Conservation (phyloP, 2,329 filamentous ascomycete genomes). For the Hypomyces perniciosus region DNA sequence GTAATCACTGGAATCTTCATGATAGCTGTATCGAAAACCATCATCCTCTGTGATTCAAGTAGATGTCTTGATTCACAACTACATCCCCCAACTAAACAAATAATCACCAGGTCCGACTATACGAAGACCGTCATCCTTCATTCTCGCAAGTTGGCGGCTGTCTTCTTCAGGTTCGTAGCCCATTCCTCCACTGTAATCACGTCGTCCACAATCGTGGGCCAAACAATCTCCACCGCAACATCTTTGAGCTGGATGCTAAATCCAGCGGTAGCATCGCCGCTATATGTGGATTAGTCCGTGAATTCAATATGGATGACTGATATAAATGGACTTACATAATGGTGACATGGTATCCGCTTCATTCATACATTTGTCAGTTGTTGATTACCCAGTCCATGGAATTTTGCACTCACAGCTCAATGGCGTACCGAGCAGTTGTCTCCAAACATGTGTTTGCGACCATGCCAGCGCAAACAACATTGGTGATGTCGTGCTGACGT, state of each 20-base stretch:
- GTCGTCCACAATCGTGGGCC: slow-evolving; percentile 10
- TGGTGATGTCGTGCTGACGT: slow-evolving; percentile 11
- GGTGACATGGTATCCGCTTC: slow-evolving; percentile 9
- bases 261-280: slow-evolving; percentile 9
- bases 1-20: too few species aligned
- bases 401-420: slow-evolving; percentile 11
- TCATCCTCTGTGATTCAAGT: too few species aligned
- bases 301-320: too few species aligned
- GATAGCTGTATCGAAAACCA: too few species aligned
- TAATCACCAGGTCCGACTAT: too few species aligned
- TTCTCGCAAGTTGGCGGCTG: too few species aligned
- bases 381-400: too few species aligned
- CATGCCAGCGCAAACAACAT: slow-evolving; percentile 15
- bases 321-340: slow-evolving; percentile 4
- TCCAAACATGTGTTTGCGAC: slow-evolving; percentile 17
- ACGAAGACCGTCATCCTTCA: too few species aligned
- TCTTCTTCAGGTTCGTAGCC: not conserved
- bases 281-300: not conserved
- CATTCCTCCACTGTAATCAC: not conserved
- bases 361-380: not conserved
- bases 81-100: too few species aligned
- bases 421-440: slow-evolving; percentile 14
- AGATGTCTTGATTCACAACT: too few species aligned
- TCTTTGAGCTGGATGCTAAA: slow-evolving; percentile 7
- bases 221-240: slow-evolving; percentile 6